These are phyloP conservation scores for Amylocystis lapponica DNA, from an alignment of 768 basidiomycete genomes.

Conservation along the genomic window DNA sequence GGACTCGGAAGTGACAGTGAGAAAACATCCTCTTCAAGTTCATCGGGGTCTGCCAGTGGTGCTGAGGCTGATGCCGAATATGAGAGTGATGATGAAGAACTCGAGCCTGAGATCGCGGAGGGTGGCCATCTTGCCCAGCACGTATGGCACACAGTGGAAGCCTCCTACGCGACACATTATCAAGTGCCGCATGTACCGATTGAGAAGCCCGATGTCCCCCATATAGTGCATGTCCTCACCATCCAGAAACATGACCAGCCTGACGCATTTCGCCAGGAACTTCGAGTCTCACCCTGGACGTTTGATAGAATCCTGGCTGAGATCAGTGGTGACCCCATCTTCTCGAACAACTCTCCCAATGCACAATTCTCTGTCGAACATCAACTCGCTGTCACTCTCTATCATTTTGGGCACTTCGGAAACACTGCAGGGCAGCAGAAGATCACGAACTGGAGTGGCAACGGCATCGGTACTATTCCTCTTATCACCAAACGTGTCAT, in stretches of 20 bases:
- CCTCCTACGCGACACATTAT: neutral
- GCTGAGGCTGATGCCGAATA: neutral
- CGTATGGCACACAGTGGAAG: no score
- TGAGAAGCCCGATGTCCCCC: no score
- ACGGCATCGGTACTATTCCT: slow-evolving; percentile 26
- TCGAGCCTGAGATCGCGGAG: neutral
- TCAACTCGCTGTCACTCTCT: slow-evolving; percentile 35
- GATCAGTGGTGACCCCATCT: slow-evolving; percentile 19
- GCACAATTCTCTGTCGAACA: slow-evolving; percentile 21
- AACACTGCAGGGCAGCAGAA: slow-evolving; percentile 29
- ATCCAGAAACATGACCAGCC: slow-evolving; percentile 18
- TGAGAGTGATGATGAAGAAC: neutral
- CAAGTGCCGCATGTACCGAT: slow-evolving; percentile 5
- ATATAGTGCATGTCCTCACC: slow-evolving; percentile 14
- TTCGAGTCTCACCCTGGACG: slow-evolving; percentile 28
- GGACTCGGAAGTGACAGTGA: no score
- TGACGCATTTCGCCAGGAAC: slow-evolving; percentile 24
- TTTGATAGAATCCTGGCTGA: slow-evolving; percentile 27
- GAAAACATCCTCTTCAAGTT: no score
- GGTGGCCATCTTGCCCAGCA: neutral
- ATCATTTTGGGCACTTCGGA: slow-evolving; percentile 33
- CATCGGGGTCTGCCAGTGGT: neutral
- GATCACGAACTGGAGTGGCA: slow-evolving; percentile 36
- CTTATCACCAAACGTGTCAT: slow-evolving; percentile 25
- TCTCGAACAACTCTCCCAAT: slow-evolving; percentile 23